phyloP scores from a whole-genome alignment of 176 grass and related monocot species.

The Rhynchospora tenuis region DNA sequence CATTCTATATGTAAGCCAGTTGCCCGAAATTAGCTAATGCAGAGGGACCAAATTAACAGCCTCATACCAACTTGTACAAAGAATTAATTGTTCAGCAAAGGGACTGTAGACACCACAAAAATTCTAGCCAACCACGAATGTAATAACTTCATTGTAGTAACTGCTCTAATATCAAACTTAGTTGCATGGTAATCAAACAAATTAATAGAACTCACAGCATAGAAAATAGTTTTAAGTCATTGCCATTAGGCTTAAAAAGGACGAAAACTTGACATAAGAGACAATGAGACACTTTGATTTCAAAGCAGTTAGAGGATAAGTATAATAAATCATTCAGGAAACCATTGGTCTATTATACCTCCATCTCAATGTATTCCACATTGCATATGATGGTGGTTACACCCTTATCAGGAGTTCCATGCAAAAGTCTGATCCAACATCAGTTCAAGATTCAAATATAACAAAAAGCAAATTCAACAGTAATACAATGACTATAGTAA shows the following conservation, averaged over 20 bases:
- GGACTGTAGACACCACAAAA: not conserved
- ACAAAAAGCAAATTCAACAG: too few species aligned
- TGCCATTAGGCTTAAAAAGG: not conserved
- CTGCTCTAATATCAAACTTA: not conserved
- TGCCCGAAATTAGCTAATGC: not conserved
- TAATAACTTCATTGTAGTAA: not conserved
- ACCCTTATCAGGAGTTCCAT: too few species aligned
- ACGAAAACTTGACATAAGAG: not conserved
- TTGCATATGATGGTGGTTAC: too few species aligned
- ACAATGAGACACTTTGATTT: too few species aligned
- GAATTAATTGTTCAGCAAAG: not conserved
- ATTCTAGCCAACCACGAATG: not conserved
- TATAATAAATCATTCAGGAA: too few species aligned
- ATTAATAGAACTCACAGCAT: not conserved
- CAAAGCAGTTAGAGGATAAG: too few species aligned
- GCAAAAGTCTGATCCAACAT: too few species aligned
- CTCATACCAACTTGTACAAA: not conserved
- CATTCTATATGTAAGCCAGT: not conserved
- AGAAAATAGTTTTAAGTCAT: not conserved
- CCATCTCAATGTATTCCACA: too few species aligned
- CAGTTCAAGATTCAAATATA: too few species aligned
- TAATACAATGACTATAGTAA: too few species aligned
- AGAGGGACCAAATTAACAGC: not conserved
- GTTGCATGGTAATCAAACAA: not conserved
- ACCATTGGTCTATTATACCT: too few species aligned